phyloP scores from a whole-genome alignment of 2,329 filamentous ascomycete genomes.

The Fusarium nanum region DNA sequence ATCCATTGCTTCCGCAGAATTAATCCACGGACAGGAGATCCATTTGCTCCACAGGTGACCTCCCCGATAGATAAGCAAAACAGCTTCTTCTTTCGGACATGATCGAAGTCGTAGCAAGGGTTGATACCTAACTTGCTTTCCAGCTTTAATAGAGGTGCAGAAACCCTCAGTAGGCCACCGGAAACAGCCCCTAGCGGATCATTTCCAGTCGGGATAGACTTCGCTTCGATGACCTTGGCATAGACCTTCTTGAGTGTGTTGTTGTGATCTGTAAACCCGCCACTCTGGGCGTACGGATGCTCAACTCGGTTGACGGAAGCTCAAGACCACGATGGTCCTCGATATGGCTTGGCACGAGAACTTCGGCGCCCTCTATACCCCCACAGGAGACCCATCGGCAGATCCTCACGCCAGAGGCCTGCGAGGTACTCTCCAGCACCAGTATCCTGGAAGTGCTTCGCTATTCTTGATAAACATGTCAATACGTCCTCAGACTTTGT shows the following conservation, averaged over 20 bases:
- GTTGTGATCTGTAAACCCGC: too few species aligned
- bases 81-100: fast-evolving
- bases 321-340: background rate
- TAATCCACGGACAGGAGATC: too few species aligned
- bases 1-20: background rate
- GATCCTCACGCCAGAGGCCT: background rate
- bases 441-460: background rate
- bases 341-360: too few species aligned
- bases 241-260: background rate
- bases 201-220: background rate
- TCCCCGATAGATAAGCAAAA: background rate
- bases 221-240: background rate
- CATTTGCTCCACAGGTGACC: too few species aligned
- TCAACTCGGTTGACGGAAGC: background rate
- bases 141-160: background rate
- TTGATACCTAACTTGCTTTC: too few species aligned
- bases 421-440: background rate
- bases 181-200: background rate
- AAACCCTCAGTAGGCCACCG: background rate
- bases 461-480: background rate
- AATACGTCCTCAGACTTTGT: background rate
- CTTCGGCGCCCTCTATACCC: too few species aligned
- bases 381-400: background rate
- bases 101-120: background rate
- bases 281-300: too few species aligned